Conservation (phyloP, 495 filamentous ascomycete species). For the Penicillium antarcticum region DNA sequence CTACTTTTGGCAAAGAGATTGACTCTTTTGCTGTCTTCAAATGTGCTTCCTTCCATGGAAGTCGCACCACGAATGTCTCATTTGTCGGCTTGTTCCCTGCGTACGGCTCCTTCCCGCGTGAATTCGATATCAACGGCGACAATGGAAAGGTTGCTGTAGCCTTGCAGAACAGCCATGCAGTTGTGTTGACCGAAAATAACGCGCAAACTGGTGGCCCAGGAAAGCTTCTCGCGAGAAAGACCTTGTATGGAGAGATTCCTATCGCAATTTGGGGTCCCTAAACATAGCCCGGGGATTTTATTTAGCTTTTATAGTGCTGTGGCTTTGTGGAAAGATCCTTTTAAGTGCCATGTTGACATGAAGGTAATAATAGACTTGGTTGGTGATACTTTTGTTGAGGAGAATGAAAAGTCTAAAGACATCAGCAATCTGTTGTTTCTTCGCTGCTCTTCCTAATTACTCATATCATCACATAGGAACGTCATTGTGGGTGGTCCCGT, state of each 20-base stretch:
- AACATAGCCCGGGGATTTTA: not conserved
- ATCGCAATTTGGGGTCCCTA: slow-evolving; percentile 10
- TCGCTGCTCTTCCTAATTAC: too few species aligned
- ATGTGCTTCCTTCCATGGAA: slow-evolving; percentile 11
- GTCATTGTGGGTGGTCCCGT: too few species aligned
- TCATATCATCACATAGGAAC: too few species aligned
- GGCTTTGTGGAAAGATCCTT: too few species aligned
- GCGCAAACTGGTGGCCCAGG: slow-evolving; percentile 7
- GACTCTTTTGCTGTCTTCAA: slow-evolving; percentile 45
- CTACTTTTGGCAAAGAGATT: slow-evolving; percentile 33
- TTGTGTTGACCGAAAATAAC: slow-evolving; percentile 12
- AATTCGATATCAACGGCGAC: slow-evolving; percentile 30
- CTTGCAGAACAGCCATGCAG: slow-evolving; percentile 10
- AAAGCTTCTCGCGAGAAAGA: slow-evolving; percentile 6
- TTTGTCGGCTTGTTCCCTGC: slow-evolving; percentile 33
- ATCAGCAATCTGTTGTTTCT: too few species aligned
- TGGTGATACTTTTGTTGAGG: too few species aligned
- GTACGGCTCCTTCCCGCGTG: slow-evolving; percentile 35
- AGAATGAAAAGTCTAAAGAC: too few species aligned
- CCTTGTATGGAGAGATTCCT: slow-evolving; percentile 13
- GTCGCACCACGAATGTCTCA: slow-evolving; percentile 17
- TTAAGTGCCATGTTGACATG: too few species aligned
- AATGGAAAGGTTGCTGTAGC: slow-evolving; percentile 34
- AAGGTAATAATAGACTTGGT: too few species aligned
- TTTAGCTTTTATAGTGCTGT: too few species aligned